Percentiles rank a stretch among this genome's conserved stretches.
phyloP scores from a whole-genome alignment of 179 eudicot species.

The Amaranthus tricolor region DNA sequence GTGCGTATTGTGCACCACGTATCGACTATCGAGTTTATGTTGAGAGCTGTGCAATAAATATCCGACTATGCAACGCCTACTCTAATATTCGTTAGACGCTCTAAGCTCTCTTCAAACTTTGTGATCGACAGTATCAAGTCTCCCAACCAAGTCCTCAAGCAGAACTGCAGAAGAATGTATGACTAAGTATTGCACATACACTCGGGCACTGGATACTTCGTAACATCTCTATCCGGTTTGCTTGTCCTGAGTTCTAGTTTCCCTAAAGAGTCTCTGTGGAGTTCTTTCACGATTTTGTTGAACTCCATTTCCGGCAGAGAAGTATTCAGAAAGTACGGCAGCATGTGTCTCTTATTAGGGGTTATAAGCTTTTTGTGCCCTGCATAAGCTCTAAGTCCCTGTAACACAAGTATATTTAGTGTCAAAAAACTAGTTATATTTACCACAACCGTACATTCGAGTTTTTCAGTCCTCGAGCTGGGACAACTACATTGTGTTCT shows the following conservation, averaged over 20 bases:
- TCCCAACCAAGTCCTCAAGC: conserved; percentile 4
- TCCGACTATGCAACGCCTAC: not conserved
- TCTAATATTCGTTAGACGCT: not conserved
- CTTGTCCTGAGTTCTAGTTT: conserved; percentile 78
- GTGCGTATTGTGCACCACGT: conserved; percentile 11
- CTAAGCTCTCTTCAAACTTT: conserved; percentile 1
- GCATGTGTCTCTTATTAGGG: conserved; percentile 91
- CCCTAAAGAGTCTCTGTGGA: conserved; percentile 81
- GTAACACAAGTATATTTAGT: conserved; percentile 21
- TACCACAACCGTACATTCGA: no score
- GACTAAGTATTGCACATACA: conserved; percentile 72
- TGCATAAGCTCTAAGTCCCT: conserved; percentile 94
- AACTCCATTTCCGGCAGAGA: conserved; percentile 75
- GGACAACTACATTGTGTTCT: no score
- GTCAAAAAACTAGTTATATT: not conserved
- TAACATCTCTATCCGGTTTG: conserved; percentile 80
- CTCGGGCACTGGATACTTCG: conserved; percentile 83
- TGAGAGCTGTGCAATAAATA: not conserved
- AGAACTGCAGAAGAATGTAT: conserved; percentile 16
- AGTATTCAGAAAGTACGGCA: conserved; percentile 65
- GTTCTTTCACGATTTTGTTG: conserved; percentile 57
- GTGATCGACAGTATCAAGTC: not conserved
- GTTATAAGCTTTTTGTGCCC: conserved; percentile 91
- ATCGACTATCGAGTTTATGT: conserved; percentile 4
- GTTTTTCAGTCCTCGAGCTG: no score